Evolutionary conservation across 2,329 filamentous ascomycete genomes (phyloP).

Genomic region (Cordyceps cicadae): DNA sequence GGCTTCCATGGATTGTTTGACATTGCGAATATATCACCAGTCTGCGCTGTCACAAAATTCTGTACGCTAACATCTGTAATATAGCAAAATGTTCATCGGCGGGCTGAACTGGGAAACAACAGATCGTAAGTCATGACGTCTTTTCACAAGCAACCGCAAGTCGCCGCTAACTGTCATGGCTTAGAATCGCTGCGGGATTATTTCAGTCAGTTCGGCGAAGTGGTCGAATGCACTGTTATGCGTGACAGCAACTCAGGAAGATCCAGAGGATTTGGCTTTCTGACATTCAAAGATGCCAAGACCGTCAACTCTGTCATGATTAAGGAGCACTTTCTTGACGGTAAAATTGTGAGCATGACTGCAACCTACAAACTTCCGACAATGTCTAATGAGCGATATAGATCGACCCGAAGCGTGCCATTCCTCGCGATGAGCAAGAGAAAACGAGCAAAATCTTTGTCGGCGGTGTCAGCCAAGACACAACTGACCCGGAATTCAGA

Average conservation of each 20-base stretch:
- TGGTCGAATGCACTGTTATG: constrained; percentile 99
- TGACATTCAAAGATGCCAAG: constrained; percentile 96
- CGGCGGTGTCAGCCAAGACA: constrained; percentile 93
- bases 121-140: constrained; percentile 62
- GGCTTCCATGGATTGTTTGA: not conserved
- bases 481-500: constrained; percentile 90
- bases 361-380: not conserved
- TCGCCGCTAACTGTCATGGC: not conserved
- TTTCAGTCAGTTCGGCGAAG: constrained; percentile 95
- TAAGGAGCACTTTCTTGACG: constrained; percentile 95
- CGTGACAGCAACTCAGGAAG: constrained; percentile 87
- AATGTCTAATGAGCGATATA: constrained; percentile 30
- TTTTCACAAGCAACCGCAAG: not conserved
- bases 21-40: not conserved
- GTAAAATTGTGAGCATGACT: constrained; percentile 73
- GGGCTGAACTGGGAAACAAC: constrained; percentile 99
- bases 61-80: not conserved
- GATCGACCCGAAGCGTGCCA: constrained; percentile 97
- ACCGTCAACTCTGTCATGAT: constrained; percentile 99
- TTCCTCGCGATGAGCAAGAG: constrained; percentile 94
- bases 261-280: constrained; percentile 91
- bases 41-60: not conserved
- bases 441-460: constrained; percentile 99
- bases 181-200: constrained; percentile 93
- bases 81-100: constrained; percentile 98